These are phyloP conservation scores for Colletotrichum camelliae DNA, from an alignment of 2,329 filamentous ascomycete genomes.

Conservation along the genomic window DNA sequence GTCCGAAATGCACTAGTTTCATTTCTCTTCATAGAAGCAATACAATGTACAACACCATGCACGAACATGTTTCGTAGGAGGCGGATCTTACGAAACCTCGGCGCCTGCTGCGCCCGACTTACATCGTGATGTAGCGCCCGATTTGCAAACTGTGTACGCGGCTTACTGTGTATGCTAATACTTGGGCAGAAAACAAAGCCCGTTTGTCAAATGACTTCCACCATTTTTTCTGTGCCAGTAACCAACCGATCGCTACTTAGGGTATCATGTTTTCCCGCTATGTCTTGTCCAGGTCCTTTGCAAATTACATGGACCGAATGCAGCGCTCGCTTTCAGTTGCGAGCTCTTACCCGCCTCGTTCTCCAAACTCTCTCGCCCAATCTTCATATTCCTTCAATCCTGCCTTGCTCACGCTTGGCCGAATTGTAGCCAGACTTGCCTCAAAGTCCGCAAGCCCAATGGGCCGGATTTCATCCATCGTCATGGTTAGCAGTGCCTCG, in stretches of 20 bases:
- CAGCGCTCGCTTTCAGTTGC: background rate
- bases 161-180: background rate
- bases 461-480: constrained; percentile 91
- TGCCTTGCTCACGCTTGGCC: constrained; percentile 86
- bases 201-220: background rate
- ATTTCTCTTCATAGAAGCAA: background rate
- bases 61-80: background rate
- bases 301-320: background rate
- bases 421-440: constrained; percentile 81
- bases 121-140: background rate
- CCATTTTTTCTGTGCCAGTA: background rate
- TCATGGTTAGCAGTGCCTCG: constrained; percentile 87
- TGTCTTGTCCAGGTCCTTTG: background rate
- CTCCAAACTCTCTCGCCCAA: constrained; percentile 93
- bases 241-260: background rate
- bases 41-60: background rate
- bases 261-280: background rate
- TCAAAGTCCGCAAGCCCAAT: constrained; percentile 86
- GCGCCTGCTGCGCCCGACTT: background rate
- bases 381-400: constrained; percentile 90
- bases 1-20: background rate
- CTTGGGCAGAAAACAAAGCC: background rate
- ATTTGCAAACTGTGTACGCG: background rate
- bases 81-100: background rate
- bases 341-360: constrained; percentile 73